These are phyloP conservation scores for Polysphondylium violaceum DNA, from an alignment of 78 protist genomes.

Conservation along the genomic window DNA sequence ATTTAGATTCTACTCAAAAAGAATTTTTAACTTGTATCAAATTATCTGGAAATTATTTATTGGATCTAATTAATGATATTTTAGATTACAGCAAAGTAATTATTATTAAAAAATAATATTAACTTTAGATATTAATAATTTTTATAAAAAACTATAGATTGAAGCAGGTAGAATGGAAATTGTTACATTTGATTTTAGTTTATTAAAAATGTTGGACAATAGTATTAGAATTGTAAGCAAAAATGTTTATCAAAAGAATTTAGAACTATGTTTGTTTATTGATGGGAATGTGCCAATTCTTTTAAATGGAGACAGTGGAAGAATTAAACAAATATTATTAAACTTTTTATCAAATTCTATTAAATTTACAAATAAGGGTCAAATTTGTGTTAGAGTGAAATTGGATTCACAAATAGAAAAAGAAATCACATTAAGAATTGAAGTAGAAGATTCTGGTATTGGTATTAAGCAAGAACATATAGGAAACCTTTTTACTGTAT, in stretches of 20 bases:
- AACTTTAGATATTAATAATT: background rate
- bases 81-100: slow-evolving; percentile 52
- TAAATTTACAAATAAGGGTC: slow-evolving; percentile 67
- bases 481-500: slow-evolving; percentile 20
- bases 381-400: slow-evolving; percentile 25
- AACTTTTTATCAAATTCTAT: slow-evolving; percentile 64
- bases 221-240: slow-evolving; percentile 19
- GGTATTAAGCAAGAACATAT: slow-evolving; percentile 51
- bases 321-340: slow-evolving; percentile 46
- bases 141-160: background rate
- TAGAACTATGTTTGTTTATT: slow-evolving; percentile 27
- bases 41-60: slow-evolving; percentile 17
- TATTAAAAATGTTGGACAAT: slow-evolving; percentile 63
- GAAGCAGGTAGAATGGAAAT: slow-evolving; percentile 76
- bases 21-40: slow-evolving; percentile 37
- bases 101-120: background rate
- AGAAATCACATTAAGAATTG: slow-evolving; percentile 20
- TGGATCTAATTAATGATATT: slow-evolving; percentile 34
- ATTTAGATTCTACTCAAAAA: slow-evolving; percentile 30
- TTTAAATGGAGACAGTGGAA: slow-evolving; percentile 29
- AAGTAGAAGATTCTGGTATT: slow-evolving; percentile 81
- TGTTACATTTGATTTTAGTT: slow-evolving; percentile 32
- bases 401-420: background rate
- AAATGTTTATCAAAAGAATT: slow-evolving; percentile 16
- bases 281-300: slow-evolving; percentile 60